Base-by-base conservation (phyloP, 768 basidiomycete species). In the Mycena amicta region DNA sequence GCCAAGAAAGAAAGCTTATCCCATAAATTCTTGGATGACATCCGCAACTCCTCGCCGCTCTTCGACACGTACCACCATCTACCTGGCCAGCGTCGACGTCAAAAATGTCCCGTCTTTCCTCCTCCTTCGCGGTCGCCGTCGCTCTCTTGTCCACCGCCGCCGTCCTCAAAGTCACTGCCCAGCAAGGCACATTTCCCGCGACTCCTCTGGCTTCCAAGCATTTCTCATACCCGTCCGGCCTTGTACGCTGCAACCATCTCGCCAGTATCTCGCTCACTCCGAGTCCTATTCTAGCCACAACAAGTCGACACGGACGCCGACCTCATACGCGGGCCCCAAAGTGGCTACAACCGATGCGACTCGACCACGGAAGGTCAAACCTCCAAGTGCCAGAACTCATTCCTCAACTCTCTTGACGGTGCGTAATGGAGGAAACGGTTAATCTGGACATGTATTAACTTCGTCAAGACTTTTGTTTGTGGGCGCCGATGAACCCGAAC, bases 401-500 rank as follows among this genome's bases (percentile, higher is more conserved):
- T 83, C 55, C 68, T 82, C 31, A 85, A 84, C 73, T 67, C 71
- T 55, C 65, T 84, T 22, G 80, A 82, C 50, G 84, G 83, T 83
- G 52, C 28, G 70, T 56, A 23, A 2, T n/a, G n/a, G n/a, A n/a
- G n/a, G n/a, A n/a, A n/a, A n/a, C n/a, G n/a, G n/a, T n/a, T n/a
- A n/a, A n/a, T n/a, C n/a, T n/a, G n/a, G n/a, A n/a, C n/a, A n/a
- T n/a, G n/a, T n/a, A n/a, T n/a, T n/a, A n/a, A n/a, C n/a, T n/a
- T n/a, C 37, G 20, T 22, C 46, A 90, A n/a, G 89, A 90, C 66
- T 90, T 87, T 71, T 90, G 89, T 62, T 64, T 90, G 0, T 90
- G 86, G 84, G 85, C 77, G 28, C 82, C 87, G 0, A 63, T 77
- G 1, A 71, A 72, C n/a, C 74, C 80, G 3, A 76, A 83, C 68